A percentile compares a stretch with the other conserved stretches of the same genome.
These are phyloP conservation scores for Raffaelea albimanens DNA, from an alignment of 2,329 filamentous ascomycete species.

Conservation along the genomic window DNA sequence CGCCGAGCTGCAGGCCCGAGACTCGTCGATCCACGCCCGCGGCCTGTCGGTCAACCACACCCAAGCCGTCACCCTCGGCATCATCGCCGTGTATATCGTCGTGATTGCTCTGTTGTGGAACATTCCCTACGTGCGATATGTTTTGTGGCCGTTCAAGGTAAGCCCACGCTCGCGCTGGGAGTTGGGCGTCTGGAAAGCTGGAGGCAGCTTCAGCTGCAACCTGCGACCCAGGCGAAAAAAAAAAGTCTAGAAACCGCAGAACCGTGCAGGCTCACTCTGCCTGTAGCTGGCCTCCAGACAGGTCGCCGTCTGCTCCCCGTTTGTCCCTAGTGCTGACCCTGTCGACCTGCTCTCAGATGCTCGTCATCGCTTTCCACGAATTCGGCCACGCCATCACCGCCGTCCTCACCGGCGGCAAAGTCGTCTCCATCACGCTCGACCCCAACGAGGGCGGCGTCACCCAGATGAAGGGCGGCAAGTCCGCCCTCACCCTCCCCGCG, in stretches of 20 bases:
- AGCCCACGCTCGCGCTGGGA: too few species aligned
- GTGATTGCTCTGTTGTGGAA: conserved; percentile 72
- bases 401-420: conserved; percentile 61
- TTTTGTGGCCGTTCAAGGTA: conserved; percentile 75
- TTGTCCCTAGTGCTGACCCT: background rate
- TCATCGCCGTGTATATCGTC: conserved; percentile 50
- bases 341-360: conserved; percentile 49
- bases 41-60: conserved; percentile 52
- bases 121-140: conserved; percentile 63
- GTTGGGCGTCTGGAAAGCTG: too few species aligned
- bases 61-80: conserved; percentile 59
- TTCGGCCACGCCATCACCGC: conserved; percentile 68
- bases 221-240: too few species aligned
- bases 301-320: too few species aligned
- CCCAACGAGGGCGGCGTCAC: conserved; percentile 71
- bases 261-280: too few species aligned
- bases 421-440: conserved; percentile 52
- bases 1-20: background rate
- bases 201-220: too few species aligned
- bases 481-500: conserved; percentile 62
- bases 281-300: too few species aligned
- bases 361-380: conserved; percentile 76
- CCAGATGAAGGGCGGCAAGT: conserved; percentile 63
- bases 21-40: conserved; percentile 5
- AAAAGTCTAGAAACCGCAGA: too few species aligned